A percentile compares a stretch with the other conserved stretches of the same genome.
These are phyloP conservation scores for Schizochytrium sp. DNA, from an alignment of 108 stramenopile genomes.

Conservation along the genomic window DNA sequence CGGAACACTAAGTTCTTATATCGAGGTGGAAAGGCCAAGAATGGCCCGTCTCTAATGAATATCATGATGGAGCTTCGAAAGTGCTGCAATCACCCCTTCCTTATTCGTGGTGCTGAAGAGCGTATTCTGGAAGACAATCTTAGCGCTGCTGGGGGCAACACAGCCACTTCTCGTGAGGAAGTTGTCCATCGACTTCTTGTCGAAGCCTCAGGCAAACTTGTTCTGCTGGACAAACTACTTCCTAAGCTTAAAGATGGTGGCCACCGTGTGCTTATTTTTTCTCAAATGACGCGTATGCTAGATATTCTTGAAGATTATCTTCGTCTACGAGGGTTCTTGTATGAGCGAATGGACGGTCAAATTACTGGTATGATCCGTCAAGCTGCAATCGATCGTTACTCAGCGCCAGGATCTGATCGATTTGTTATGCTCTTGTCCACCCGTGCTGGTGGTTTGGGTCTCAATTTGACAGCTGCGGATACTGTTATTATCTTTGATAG, in stretches of 20 bases:
- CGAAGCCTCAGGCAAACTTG: conserved; percentile 89
- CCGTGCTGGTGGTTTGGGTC: conserved; percentile 69
- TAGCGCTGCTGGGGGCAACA: too few species aligned
- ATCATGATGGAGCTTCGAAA: conserved; percentile 68
- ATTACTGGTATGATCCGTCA: conserved; percentile 69
- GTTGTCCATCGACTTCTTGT: conserved; percentile 65
- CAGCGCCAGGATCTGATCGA: conserved; percentile 5
- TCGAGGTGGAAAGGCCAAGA: conserved; percentile 56
- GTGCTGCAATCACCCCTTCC: conserved; percentile 87
- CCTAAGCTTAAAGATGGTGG: conserved; percentile 89
- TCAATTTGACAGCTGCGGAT: conserved; percentile 85
- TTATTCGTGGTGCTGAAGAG: conserved; percentile 75
- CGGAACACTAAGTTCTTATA: conserved; percentile 85
- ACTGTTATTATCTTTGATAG: conserved; percentile 98
- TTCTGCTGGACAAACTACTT: conserved; percentile 95
- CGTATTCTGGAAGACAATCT: neutral
- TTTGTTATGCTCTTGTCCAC: conserved; percentile 70
- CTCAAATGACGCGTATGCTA: conserved; percentile 95
- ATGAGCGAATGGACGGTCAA: conserved; percentile 75
- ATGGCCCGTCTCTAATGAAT: conserved; percentile 66
- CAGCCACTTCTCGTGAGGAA: neutral
- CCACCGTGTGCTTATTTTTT: conserved; percentile 94
- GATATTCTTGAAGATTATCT: conserved; percentile 97
- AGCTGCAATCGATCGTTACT: conserved; percentile 73
- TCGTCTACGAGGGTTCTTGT: conserved; percentile 70